Base-by-base conservation (phyloP, 495 filamentous ascomycete genomes). In the Emericellopsis terricola region DNA sequence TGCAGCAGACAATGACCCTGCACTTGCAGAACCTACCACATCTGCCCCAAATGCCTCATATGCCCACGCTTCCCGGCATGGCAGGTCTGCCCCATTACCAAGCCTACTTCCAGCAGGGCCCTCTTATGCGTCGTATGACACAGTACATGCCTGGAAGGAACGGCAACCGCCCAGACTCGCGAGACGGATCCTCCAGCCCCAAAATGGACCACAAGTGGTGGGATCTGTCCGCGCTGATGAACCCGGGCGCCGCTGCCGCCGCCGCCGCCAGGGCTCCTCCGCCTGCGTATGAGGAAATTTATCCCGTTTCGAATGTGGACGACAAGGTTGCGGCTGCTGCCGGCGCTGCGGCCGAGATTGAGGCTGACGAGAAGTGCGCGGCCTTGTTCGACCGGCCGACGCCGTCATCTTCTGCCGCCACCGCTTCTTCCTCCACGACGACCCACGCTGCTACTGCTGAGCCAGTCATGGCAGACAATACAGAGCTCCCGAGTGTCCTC, bases 221-320 rank as follows among this genome's bases (percentile, higher is more conserved):
- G 68, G 75, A 81, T 44, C 56, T 76, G 52, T 53, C 64, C 52
- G 41, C 53, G 50, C 36, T 62, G 57, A 29, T 57, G 43, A 34
- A 49, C 51, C 24, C 24, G 3, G 17, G 21, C 24, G 54, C 41
- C 10, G 28, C 50, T 3, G 48, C 57, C 17, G 37, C 50, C 2
- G n/a, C n/a, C n/a, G n/a, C n/a, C n/a, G n/a, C n/a, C n/a, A n/a
- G n/a, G n/a, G 44, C 56, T 4, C 60, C 63, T 18, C 82, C 82
- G 4, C 82, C 83, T 20, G 70, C 83, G 3, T 92, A 92, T 39
- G 71, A 84, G 34, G 82, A 85, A 15, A 65, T 91, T 18, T 92
- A 72, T 47, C 82, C 82, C 4, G 41, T 49, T 24, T 33, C 60
- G 10, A 59, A 60, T 29, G 42, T 56, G 4, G 65, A 71, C 26